Evolutionary conservation across 176 grass and related monocot genomes (phyloP), one percentile per base, ranked within the genome.

Genomic region (Bolboschoenus planiculmis): DNA sequence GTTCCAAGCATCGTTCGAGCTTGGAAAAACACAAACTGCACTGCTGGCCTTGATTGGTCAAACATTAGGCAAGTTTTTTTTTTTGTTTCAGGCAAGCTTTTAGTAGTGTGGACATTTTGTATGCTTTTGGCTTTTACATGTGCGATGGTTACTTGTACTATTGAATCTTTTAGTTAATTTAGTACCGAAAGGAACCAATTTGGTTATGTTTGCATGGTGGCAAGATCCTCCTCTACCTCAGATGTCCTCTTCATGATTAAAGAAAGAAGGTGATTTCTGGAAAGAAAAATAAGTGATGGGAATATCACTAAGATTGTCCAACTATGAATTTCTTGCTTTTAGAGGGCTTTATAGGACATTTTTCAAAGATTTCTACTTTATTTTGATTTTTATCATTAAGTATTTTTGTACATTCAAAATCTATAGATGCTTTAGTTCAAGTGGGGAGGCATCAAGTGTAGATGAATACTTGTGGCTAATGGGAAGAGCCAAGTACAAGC

Each of bases 391-490:
- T 34, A 63, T 47, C 4, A 71, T 48, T 63, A 51, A 78, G 51
- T 40, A 75, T 87, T 1, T n/a, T 42, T 83, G n/a, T 44, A 36
- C 31, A 44, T 86, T 87, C 48, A 55, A 60, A 64, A 75, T 92
- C 35, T 86, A 20, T 81, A 98, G 90, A 86, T 98, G 96, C 80
- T 98, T 98, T 90, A 91, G 92, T 85, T 98, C 96, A 83, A 90
- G 85, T 40, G 96, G 96, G 78, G 96, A 98, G 90, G 84, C 96
- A 76, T 98, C 96, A 27, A 98, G 86, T 87, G 89, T 98, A 83
- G 92, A 98, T 83, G 96, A 98, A 59, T 98, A 98, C 87, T 90
- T 98, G 60, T 98, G 96, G 96, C 63, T 98, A 27, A 98, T 98
- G 96, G 92, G 96, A 85, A 92, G 96, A 88, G 96, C 92, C 85